Evolutionary conservation across 352 stramenopile species (phyloP), one percentile per base, ranked within the genome.

Genomic region (Phytophthora colocasiae): DNA sequence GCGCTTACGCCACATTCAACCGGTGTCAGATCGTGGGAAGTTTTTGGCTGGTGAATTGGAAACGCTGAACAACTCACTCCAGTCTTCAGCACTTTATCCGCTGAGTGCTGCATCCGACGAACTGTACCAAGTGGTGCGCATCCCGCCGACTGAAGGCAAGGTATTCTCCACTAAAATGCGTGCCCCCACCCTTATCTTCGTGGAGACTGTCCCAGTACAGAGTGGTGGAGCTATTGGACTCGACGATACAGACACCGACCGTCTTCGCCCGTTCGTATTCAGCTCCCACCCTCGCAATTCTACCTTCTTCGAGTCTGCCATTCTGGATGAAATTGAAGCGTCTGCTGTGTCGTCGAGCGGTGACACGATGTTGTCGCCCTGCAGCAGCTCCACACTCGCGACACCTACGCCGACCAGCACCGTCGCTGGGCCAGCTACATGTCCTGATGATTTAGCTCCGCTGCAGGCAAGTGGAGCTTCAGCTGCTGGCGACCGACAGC

Each of bases 81-180:
- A 75, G 56, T 71, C 67, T 11, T 89, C 81, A n/a, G 85, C 81
- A 7, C 50, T 93, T 47, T 93, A 93, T 53, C 85, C 85, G 10
- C 54, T 93, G 7, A 92, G 85, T 34, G 77, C 80, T 0, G 85
- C 83, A 3, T 93, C 85, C 4, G 85, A 93, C 41, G 76, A 90
- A 36, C 55, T 93, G 22, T 88, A 85, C 55, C 83, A 87, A 70
- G 85, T 93, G 6, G 62, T 93, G 17, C 81, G 85, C 6, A 85
- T 93, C 26, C 82, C 85, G 27, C 83, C 82, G 7, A 87, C 63
- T 8, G 85, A 93, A 78, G 85, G 85, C 49, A 93, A 91, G 62
- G 85, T 93, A 14, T 93, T 93, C 32, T 90, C 85, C n/a, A 93
- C 85, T 8, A 93, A 93, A 72, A 91, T 91, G 81, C 83, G 85